A percentile compares a stretch with the other conserved stretches of the same genome.
phyloP scores from a whole-genome alignment of 495 filamentous ascomycete species.

The Pseudevernia furfuracea region DNA sequence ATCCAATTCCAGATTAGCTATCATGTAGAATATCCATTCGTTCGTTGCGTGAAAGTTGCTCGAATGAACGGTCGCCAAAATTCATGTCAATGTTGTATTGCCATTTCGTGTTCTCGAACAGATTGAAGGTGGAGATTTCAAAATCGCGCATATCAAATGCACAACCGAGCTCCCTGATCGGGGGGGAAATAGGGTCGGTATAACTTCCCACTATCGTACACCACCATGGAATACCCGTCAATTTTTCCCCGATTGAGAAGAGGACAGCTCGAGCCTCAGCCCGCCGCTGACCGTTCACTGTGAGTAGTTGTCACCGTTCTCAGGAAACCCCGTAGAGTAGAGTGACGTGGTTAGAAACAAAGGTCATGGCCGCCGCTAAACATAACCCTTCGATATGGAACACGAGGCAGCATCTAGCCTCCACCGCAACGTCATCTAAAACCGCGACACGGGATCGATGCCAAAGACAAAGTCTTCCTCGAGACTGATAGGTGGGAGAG shows the following conservation, averaged over 20 bases:
- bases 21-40: too few species aligned
- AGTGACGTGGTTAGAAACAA: too few species aligned
- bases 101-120: neutral
- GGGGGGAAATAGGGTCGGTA: neutral
- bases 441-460: too few species aligned
- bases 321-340: too few species aligned
- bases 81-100: neutral
- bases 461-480: too few species aligned
- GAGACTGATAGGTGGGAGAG: too few species aligned
- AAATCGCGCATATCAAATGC: neutral
- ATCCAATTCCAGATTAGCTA: too few species aligned
- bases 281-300: neutral
- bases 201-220: neutral
- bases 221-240: neutral
- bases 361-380: too few species aligned
- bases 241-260: neutral
- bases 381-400: too few species aligned
- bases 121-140: neutral
- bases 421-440: too few species aligned
- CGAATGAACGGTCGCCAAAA: neutral
- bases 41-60: neutral
- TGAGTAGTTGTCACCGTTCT: neutral
- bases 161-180: neutral
- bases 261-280: neutral
- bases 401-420: too few species aligned